phyloP scores from a whole-genome alignment of 163 green algal genomes.

The Prototheca wickerhamii region DNA sequence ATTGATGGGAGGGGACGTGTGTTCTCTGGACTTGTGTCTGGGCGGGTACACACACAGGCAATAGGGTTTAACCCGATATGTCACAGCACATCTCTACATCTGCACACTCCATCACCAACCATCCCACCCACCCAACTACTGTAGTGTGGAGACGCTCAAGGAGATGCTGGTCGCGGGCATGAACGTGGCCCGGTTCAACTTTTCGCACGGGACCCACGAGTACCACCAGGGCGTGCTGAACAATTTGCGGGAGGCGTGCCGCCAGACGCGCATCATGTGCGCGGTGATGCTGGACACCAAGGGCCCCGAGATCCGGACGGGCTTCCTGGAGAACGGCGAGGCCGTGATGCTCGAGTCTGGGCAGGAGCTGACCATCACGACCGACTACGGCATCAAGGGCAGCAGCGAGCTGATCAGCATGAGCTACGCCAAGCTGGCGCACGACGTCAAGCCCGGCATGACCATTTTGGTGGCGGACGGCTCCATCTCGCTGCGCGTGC shows the following conservation, averaged over 20 bases:
- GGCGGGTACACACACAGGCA: too few relatives aligned
- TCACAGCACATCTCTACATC: neutral
- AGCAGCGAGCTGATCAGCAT: slow-evolving; percentile 74
- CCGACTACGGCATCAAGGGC: slow-evolving; percentile 79
- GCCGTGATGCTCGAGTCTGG: slow-evolving; percentile 47
- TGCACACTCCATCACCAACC: neutral
- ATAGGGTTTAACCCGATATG: neutral
- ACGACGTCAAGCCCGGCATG: slow-evolving; percentile 74
- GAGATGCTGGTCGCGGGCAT: slow-evolving; percentile 89
- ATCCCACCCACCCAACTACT: neutral
- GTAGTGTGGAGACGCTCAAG: slow-evolving; percentile 47
- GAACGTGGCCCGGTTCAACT: slow-evolving; percentile 97
- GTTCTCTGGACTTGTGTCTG: too few relatives aligned
- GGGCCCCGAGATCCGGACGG: slow-evolving; percentile 90
- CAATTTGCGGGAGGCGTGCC: slow-evolving; percentile 77
- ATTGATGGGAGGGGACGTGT: too few relatives aligned
- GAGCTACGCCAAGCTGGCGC: slow-evolving; percentile 47
- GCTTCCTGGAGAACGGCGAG: slow-evolving; percentile 73
- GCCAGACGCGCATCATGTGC: slow-evolving; percentile 92
- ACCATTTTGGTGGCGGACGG: slow-evolving; percentile 92
- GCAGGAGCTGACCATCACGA: slow-evolving; percentile 89
- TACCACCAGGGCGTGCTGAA: slow-evolving; percentile 86
- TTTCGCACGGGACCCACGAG: slow-evolving; percentile 88
- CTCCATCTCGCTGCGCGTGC: slow-evolving; percentile 85
- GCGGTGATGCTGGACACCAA: slow-evolving; percentile 96